Base-by-base conservation (phyloP, 2,329 filamentous ascomycete genomes). In the Stromatinia cepivora region DNA sequence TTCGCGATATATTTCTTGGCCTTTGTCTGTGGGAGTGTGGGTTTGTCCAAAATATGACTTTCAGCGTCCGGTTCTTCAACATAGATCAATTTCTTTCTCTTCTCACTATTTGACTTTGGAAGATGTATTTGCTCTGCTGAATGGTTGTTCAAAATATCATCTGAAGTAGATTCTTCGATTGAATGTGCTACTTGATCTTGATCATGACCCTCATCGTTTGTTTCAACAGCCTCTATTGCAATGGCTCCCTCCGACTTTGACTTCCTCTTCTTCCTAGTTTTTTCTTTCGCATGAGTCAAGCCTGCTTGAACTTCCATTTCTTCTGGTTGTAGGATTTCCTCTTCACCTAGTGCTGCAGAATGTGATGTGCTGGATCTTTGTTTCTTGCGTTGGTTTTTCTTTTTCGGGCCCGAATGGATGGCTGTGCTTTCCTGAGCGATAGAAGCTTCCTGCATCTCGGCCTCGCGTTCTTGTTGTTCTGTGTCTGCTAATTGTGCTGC, bases 81-180 rank as follows among this genome's bases (percentile, higher is more conserved):
- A n/a, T 17, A 42, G 17, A 42, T 20, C 31, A 39, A 15, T 52
- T 63, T 63, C 31, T 36, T 63, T 52, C 59, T 39, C 59, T 63
- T 52, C 22, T 31, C 45, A 63, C 45, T 52, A 36, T 63, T 52
- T 36, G 59, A 63, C 31, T 39, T 63, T 25, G 10, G 10, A 20
- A 39, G 59, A n/a, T 39, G 15, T 11, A 50, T 52, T 39, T 63
- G 31, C 25, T 63, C 59, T 52, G 13, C 46, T 1, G n/a, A 28
- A 25, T 20, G n/a, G 4, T 52, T 31, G 9, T 39, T n/a, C 31
- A 13, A 34, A 39, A 8, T n/a, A 9, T 62, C 42, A 22, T 20
- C 46, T 39, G n/a, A 4, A 63, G 31, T 36, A 17, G 34, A 17
- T 39, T 63, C 13, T 31, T 50, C 15, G 22, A 52, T 25, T 39